Evolutionary conservation across 192 early-diverging fungal genomes (phyloP).

Genomic region (Diversispora eburnea): DNA sequence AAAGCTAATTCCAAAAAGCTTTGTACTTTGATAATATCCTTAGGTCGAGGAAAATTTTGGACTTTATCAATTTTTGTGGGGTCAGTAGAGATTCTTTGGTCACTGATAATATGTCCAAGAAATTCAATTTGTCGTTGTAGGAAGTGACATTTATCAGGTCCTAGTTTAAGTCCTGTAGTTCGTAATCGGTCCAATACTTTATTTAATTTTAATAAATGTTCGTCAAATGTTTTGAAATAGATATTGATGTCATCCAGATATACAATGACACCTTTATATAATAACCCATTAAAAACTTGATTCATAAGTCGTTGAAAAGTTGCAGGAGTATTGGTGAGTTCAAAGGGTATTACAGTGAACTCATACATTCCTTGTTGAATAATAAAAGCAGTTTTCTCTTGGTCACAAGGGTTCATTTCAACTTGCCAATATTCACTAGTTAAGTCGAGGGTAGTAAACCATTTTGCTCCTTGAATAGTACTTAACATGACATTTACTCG

Average conservation of each 20-base stretch:
- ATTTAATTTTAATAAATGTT: constrained; percentile 16
- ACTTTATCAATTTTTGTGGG: constrained; percentile 22
- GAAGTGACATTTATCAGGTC: constrained; percentile 14
- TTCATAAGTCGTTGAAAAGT: constrained; percentile 38
- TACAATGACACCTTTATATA: constrained; percentile 15
- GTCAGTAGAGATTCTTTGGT: constrained; percentile 1
- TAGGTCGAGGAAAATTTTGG: constrained; percentile 9
- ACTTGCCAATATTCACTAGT: constrained; percentile 31
- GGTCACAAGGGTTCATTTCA: neutral
- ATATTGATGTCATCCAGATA: constrained; percentile 38
- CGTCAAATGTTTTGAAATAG: constrained; percentile 30
- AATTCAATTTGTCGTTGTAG: neutral
- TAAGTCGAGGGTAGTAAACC: constrained; percentile 31
- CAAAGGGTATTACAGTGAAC: constrained; percentile 32
- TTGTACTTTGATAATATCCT: neutral
- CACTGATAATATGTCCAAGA: constrained; percentile 20
- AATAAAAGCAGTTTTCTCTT: constrained; percentile 32
- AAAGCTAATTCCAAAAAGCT: constrained; percentile 14
- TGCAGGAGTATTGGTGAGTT: constrained; percentile 26
- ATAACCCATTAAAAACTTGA: neutral
- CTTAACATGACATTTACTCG: constrained; percentile 35
- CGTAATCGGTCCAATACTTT: neutral
- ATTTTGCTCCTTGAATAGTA: neutral
- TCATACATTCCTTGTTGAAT: constrained; percentile 22
- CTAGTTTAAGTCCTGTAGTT: constrained; percentile 10